Percentiles rank a stretch among this genome's conserved stretches.
phyloP scores from a whole-genome alignment of 2,329 filamentous ascomycete species.

The Fusarium denticulatum region DNA sequence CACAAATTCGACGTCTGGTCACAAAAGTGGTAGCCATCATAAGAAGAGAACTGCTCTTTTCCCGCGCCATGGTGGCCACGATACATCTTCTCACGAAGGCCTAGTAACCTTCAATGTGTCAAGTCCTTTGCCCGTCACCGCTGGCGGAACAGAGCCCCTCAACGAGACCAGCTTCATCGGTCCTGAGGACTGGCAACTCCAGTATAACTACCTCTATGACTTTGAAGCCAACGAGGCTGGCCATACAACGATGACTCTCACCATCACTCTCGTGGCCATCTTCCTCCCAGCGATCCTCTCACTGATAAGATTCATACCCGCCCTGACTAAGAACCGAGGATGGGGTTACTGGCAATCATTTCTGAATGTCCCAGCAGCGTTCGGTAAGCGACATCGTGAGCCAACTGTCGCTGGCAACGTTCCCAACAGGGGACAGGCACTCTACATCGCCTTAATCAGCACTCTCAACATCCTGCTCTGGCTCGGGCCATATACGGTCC shows the following conservation, averaged over 20 bases:
- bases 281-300: constrained; percentile 47
- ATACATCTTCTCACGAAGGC: background rate
- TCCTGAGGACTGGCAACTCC: constrained; percentile 44
- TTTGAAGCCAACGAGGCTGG: constrained; percentile 58
- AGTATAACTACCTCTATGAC: constrained; percentile 63
- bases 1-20: background rate
- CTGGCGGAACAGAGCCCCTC: constrained; percentile 37
- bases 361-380: constrained; percentile 46
- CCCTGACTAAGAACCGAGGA: constrained; percentile 35
- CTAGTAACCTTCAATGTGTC: background rate
- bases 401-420: constrained; percentile 44
- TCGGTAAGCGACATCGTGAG: constrained; percentile 47
- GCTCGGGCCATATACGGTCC: constrained; percentile 43
- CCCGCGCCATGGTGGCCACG: constrained; percentile 23
- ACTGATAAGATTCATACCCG: constrained; percentile 49
- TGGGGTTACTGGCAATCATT: constrained; percentile 46
- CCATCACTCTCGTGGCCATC: constrained; percentile 45
- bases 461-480: constrained; percentile 49
- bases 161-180: constrained; percentile 48
- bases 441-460: constrained; percentile 48
- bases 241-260: constrained; percentile 23
- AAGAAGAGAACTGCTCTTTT: background rate
- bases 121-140: constrained; percentile 36
- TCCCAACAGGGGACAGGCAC: constrained; percentile 49
- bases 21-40: background rate